These are phyloP conservation scores for Pythium volutum DNA, from an alignment of 352 stramenopile species.

Conservation along the genomic window DNA sequence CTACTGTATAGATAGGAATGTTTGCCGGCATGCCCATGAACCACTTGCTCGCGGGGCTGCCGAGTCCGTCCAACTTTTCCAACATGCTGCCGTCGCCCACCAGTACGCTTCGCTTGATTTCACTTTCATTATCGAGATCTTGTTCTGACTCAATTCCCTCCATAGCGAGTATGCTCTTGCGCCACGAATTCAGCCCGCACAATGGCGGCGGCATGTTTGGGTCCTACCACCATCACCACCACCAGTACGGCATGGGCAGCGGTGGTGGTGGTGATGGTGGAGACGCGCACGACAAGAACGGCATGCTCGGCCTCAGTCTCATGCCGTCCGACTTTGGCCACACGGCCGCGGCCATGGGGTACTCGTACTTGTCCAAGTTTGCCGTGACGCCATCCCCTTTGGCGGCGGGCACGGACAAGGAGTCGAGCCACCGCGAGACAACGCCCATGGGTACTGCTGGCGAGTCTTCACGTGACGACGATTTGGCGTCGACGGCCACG, in stretches of 20 bases:
- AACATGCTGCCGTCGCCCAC: constrained; percentile 75
- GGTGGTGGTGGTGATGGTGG: constrained; percentile 6
- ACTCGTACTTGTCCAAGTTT: constrained; percentile 11
- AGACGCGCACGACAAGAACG: constrained; percentile 47
- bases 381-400: background rate
- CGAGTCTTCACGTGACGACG: background rate
- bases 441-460: background rate
- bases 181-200: constrained; percentile 73
- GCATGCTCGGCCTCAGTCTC: constrained; percentile 57
- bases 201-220: constrained; percentile 37
- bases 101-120: too few species aligned
- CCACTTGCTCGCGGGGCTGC: constrained; percentile 59
- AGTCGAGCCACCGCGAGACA: constrained; percentile 1
- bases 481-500: background rate
- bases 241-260: constrained; percentile 31
- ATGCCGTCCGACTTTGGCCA: constrained; percentile 60
- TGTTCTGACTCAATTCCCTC: too few species aligned
- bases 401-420: background rate
- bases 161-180: constrained; percentile 66
- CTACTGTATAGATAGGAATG: constrained; percentile 53
- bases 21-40: constrained; percentile 49
- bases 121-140: too few species aligned
- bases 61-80: constrained; percentile 69
- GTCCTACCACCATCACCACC: constrained; percentile 54
- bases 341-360: constrained; percentile 8